phyloP scores from a whole-genome alignment of 352 stramenopile genomes.

The Phytophthora melonis region DNA sequence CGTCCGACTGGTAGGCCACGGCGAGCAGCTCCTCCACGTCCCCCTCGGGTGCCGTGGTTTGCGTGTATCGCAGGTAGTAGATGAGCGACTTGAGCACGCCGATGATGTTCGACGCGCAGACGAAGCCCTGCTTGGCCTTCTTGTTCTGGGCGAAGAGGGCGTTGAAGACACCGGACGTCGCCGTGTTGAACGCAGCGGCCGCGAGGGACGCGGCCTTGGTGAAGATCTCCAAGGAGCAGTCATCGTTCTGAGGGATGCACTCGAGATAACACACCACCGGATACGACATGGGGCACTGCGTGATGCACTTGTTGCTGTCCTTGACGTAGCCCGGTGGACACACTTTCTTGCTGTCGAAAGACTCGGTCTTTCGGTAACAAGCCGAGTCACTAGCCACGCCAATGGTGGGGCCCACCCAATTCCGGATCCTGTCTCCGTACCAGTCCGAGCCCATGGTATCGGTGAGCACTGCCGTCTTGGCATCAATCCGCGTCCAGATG shows the following conservation, averaged over 20 bases:
- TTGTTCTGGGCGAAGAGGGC: conserved; percentile 21
- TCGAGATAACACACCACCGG: conserved; percentile 57
- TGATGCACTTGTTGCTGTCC: conserved; percentile 3
- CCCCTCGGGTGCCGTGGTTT: conserved; percentile 11
- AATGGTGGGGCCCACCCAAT: conserved; percentile 25
- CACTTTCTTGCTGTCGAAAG: conserved; percentile 7
- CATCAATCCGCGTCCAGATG: conserved; percentile 15
- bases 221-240: conserved; percentile 49
- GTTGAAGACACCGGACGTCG: conserved; percentile 42
- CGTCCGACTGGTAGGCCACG: conserved; percentile 12
- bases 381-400: conserved; percentile 19
- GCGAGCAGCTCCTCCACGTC: conserved; percentile 7
- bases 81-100: conserved; percentile 17
- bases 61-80: conserved; percentile 12
- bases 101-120: conserved; percentile 23
- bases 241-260: conserved; percentile 57
- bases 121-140: conserved; percentile 12
- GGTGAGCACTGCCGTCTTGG: conserved; percentile 2
- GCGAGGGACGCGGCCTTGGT: conserved; percentile 38
- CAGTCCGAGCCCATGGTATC: conserved; percentile 16
- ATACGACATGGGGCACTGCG: conserved; percentile 52
- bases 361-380: conserved; percentile 25
- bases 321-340: conserved; percentile 19
- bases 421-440: conserved; percentile 23
- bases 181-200: conserved; percentile 34